These are phyloP conservation scores for Fagopyrum esculentum DNA, from an alignment of 148 eudicot species.

Conservation along the genomic window DNA sequence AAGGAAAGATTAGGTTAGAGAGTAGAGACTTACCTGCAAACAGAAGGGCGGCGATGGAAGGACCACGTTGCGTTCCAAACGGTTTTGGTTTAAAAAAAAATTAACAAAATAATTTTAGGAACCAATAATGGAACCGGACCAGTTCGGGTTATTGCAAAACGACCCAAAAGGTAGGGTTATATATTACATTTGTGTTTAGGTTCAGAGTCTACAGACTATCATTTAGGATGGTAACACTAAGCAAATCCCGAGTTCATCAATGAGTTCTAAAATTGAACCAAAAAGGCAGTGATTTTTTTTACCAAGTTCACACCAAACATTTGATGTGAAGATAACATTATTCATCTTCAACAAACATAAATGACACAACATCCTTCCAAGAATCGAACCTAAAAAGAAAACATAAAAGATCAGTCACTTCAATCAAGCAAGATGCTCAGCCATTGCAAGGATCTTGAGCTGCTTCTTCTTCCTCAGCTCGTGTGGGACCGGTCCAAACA, in stretches of 20 bases:
- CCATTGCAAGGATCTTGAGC: conserved; percentile 81
- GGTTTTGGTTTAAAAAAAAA: too few species aligned
- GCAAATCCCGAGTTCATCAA: not conserved
- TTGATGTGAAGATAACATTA: not conserved
- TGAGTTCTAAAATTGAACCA: not conserved
- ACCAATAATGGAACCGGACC: too few species aligned
- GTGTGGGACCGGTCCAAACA: conserved; percentile 86
- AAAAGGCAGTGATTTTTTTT: not conserved
- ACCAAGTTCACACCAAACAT: not conserved
- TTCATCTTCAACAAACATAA: not conserved
- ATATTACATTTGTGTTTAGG: too few species aligned
- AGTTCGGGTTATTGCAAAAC: too few species aligned
- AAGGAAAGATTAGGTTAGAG: too few species aligned
- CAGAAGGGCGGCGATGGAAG: too few species aligned
- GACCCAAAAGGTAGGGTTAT: too few species aligned
- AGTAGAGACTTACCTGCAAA: too few species aligned
- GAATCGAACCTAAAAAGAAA: not conserved
- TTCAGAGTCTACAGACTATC: too few species aligned
- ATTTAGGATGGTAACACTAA: not conserved
- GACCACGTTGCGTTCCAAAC: too few species aligned
- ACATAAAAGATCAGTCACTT: not conserved
- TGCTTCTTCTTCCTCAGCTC: conserved; percentile 80
- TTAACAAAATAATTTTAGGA: too few species aligned
- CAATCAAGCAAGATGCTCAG: conserved; percentile 46
- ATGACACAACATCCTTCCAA: not conserved